A percentile compares a stretch with the other conserved stretches of the same genome.
Evolutionary conservation across 2,329 filamentous ascomycete genomes (phyloP).

Genomic region (Raffaelea albimanens): DNA sequence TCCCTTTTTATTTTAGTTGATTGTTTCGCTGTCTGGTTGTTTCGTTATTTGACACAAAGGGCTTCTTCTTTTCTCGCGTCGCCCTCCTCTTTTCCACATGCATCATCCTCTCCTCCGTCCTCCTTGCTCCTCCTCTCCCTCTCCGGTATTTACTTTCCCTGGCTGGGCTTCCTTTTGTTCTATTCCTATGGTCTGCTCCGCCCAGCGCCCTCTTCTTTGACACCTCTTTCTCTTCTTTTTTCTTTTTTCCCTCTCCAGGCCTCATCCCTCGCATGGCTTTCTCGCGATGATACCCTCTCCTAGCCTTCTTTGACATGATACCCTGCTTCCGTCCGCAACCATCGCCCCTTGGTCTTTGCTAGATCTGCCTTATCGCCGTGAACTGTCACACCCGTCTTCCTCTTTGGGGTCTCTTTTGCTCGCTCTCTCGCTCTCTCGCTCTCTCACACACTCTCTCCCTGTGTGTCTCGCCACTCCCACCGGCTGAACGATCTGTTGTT

Average conservation of each 20-base stretch:
- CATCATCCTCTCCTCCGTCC: no score
- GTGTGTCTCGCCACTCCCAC: background rate
- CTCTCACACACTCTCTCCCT: background rate
- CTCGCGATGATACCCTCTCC: background rate
- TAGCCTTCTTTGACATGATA: background rate
- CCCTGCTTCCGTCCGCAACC: background rate
- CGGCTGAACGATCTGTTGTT: no score
- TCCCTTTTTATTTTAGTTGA: background rate
- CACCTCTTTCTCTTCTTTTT: background rate
- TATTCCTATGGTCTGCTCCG: no score
- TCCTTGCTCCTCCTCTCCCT: background rate
- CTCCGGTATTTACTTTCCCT: background rate
- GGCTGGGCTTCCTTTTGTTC: background rate
- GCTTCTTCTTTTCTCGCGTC: background rate
- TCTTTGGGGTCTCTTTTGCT: background rate
- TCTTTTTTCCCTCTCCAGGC: background rate
- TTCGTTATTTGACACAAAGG: background rate
- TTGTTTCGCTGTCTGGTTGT: slow-evolving; percentile 2
- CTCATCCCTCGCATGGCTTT: background rate
- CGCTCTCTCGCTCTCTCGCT: background rate
- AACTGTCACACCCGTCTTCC: no score
- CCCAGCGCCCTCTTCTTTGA: no score
- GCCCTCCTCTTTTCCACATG: background rate
- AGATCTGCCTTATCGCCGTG: background rate
- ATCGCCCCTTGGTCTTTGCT: background rate